Percentiles rank a stretch among this genome's conserved stretches.
These are phyloP conservation scores for Gastrolobium villosum DNA, from an alignment of 306 rosid genomes.

Conservation along the genomic window DNA sequence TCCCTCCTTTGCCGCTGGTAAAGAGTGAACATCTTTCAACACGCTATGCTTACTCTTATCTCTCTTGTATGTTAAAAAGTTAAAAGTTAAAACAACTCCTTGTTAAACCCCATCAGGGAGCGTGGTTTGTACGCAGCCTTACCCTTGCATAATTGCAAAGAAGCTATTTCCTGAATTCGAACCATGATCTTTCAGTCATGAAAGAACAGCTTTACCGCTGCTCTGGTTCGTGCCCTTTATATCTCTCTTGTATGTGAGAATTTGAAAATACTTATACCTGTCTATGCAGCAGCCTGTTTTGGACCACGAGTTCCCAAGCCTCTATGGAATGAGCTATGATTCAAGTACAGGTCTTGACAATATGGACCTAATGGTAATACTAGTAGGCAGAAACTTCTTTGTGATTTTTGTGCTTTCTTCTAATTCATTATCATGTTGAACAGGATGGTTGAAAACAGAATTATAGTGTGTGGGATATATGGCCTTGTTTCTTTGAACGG, in stretches of 20 bases:
- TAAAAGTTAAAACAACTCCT: too few species aligned
- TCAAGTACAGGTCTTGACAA: slow-evolving; percentile 58
- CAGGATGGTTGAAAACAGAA: slow-evolving; percentile 76
- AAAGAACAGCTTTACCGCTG: too few species aligned
- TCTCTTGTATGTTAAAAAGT: slow-evolving; percentile 21
- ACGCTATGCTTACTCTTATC: background rate
- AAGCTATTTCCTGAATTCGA: too few species aligned
- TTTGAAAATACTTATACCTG: background rate
- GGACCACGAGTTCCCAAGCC: slow-evolving; percentile 71
- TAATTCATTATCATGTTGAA: slow-evolving; percentile 43
- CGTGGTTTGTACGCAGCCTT: too few species aligned
- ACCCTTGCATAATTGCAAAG: too few species aligned
- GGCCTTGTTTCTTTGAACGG: slow-evolving; percentile 34
- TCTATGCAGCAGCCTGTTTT: slow-evolving; percentile 56
- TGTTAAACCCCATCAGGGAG: too few species aligned
- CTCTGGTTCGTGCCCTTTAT: too few species aligned
- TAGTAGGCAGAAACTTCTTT: slow-evolving; percentile 43
- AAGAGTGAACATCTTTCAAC: slow-evolving; percentile 48
- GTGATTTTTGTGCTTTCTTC: slow-evolving; percentile 12
- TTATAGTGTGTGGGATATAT: slow-evolving; percentile 47
- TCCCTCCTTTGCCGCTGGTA: slow-evolving; percentile 74
- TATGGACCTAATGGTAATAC: slow-evolving; percentile 71
- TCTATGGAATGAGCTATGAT: slow-evolving; percentile 72
- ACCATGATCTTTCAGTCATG: too few species aligned
- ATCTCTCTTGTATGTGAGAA: background rate